Conservation (phyloP, 768 basidiomycete species). For the Rhizopogon vulgaris region DNA sequence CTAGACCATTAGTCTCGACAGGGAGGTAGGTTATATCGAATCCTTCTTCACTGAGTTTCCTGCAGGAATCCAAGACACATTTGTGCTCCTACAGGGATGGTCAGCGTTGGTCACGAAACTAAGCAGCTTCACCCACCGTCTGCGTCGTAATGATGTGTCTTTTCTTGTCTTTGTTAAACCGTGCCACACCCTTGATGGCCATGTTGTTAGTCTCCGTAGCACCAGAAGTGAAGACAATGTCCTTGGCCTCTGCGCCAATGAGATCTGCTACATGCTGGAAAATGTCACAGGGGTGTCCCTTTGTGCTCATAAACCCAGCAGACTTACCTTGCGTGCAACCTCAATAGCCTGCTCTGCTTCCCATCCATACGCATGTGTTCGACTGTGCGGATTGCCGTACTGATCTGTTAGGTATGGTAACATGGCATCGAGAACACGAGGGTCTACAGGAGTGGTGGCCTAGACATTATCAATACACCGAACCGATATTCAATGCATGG, state of each 20-base stretch:
- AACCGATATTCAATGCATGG: background rate
- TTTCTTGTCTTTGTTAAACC: constrained; percentile 92
- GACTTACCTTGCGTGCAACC: constrained; percentile 71
- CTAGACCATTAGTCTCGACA: constrained; percentile 78
- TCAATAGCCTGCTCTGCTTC: constrained; percentile 96
- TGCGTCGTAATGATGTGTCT: constrained; percentile 92
- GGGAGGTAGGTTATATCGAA: constrained; percentile 99
- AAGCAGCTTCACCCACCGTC: constrained; percentile 51
- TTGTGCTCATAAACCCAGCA: constrained; percentile 6
- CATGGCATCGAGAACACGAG: constrained; percentile 95
- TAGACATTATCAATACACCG: constrained; percentile 24
- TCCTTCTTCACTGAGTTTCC: constrained; percentile 92
- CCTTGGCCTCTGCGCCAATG: constrained; percentile 92
- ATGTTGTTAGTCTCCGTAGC: constrained; percentile 98
- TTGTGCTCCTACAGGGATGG: constrained; percentile 79
- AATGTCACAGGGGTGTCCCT: constrained; percentile 1
- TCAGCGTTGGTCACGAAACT: background rate
- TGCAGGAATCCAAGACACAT: constrained; percentile 96
- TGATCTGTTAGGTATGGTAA: constrained; percentile 92
- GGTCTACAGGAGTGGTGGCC: constrained; percentile 98
- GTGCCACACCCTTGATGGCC: constrained; percentile 93
- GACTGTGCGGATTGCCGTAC: constrained; percentile 96
- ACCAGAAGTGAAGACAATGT: constrained; percentile 95
- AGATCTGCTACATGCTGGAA: constrained; percentile 81
- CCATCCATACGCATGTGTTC: constrained; percentile 99